phyloP scores from a whole-genome alignment of 331 rosid species.

The Stylosanthes scabra region DNA sequence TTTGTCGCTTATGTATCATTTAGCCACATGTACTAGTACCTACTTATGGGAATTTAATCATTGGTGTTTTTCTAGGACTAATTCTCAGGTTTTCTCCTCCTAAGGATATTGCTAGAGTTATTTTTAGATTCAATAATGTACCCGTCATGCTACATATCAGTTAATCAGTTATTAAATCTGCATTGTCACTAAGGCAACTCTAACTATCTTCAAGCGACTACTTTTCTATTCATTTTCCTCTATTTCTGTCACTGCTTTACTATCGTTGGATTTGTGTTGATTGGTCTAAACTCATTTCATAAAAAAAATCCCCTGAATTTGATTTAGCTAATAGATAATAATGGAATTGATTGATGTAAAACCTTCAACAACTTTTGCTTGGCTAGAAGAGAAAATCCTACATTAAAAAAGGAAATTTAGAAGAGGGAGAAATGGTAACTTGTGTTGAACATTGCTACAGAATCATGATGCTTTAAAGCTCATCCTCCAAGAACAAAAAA shows the following conservation, averaged over 20 bases:
- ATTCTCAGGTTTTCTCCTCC: background rate
- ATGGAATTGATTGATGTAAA: slow-evolving; percentile 24
- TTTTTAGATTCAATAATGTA: too few relatives aligned
- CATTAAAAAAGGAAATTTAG: slow-evolving; percentile 34
- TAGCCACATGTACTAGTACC: background rate
- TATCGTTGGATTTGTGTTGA: too few relatives aligned
- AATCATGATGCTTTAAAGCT: slow-evolving; percentile 65
- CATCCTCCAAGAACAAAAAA: slow-evolving; percentile 67
- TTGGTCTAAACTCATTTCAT: background rate
- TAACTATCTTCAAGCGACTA: too few relatives aligned
- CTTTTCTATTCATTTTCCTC: too few relatives aligned
- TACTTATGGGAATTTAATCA: background rate
- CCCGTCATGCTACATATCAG: too few relatives aligned
- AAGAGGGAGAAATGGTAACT: background rate
- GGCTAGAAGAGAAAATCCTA: slow-evolving; percentile 52
- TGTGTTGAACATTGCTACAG: slow-evolving; percentile 22
- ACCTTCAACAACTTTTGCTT: slow-evolving; percentile 32
- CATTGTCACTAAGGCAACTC: too few relatives aligned
- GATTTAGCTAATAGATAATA: background rate
- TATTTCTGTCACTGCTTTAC: too few relatives aligned
- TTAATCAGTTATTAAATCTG: too few relatives aligned
- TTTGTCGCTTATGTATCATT: background rate
- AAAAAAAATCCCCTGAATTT: background rate
- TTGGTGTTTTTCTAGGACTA: background rate
- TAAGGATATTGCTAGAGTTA: background rate